Evolutionary conservation across 169 alveolate genomes (phyloP), one percentile per base, ranked within the genome.

Genomic region (Eimeria tenella): DNA sequence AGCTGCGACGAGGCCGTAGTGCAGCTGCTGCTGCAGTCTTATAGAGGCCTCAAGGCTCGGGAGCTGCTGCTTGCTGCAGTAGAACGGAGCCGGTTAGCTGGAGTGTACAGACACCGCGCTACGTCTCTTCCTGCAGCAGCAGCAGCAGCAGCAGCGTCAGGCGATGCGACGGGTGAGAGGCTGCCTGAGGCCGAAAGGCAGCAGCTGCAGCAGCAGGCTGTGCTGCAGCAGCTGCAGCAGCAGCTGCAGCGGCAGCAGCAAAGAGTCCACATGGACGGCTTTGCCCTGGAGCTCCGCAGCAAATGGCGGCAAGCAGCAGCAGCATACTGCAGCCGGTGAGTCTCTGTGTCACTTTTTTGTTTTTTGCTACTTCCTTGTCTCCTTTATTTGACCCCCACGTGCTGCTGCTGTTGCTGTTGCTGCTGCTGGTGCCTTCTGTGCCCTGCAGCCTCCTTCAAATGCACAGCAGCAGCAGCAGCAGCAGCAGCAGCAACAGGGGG

Each of bases 191-290:
- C 17, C 53, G 19, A 71, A 13, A 8, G 49, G 63, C 65, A 25
- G 63, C 86, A 75, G 25, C 60, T 9, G 63, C 86, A 75, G 9
- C 65, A 75, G 86, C 60, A 52, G 23, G 63, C 49, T 31, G 86
- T 75, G 86, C 63, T 75, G 60, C 65, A 21, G 86, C 86, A 52
- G 63, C 63, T 75, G 81, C 91, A 83, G 91, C 91, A 83, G 77
- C 91, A 83, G 79, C 91, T 52, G 79, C 91, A 83, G n/a, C 17
- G 91, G 75, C 91, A 83, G 79, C 91, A 83, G 91, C 91, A 83
- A 62, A 11, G 42, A 13, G 86, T 62, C 11, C 86, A 75, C 25
- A 17, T 75, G 8, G 86, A 75, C 8, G 86, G 86, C 86, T 75
- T 75, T 75, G 86, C 63, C 5, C 60, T 75, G 5, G 86, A 75